Evolutionary conservation across 805 yeast genomes (phyloP).

Genomic region (Starmera quercuum): DNA sequence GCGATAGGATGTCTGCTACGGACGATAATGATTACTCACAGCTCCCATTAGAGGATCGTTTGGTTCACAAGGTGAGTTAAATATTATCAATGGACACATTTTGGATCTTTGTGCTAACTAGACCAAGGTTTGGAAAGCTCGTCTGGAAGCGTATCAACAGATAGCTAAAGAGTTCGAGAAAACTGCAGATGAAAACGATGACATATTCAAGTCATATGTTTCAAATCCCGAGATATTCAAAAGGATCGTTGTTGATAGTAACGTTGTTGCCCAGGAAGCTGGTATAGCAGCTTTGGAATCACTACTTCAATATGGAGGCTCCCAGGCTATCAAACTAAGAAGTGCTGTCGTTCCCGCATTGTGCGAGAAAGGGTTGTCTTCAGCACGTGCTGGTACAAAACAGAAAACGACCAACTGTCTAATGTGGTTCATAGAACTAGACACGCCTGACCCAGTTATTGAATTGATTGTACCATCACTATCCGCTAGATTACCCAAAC

Average conservation of each 20-base stretch:
- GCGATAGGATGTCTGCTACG: slow-evolving; percentile 5
- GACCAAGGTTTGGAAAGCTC: slow-evolving; percentile 64
- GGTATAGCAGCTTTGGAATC: slow-evolving; percentile 54
- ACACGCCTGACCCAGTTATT: slow-evolving; percentile 55
- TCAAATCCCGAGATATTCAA: slow-evolving; percentile 48
- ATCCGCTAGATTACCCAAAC: slow-evolving; percentile 63
- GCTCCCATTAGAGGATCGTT: slow-evolving; percentile 59
- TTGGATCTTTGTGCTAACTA: not conserved
- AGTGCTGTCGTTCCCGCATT: slow-evolving; percentile 38
- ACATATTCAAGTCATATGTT: slow-evolving; percentile 42
- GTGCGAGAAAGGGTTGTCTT: slow-evolving; percentile 76
- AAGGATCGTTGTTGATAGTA: slow-evolving; percentile 62
- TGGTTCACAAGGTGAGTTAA: slow-evolving; percentile 48
- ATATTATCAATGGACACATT: not conserved
- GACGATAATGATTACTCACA: slow-evolving; percentile 55
- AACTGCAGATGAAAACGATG: slow-evolving; percentile 49
- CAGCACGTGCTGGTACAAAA: slow-evolving; percentile 70
- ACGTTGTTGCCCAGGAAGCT: slow-evolving; percentile 87
- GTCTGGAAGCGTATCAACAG: slow-evolving; percentile 74
- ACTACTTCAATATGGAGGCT: slow-evolving; percentile 50
- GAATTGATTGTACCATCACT: slow-evolving; percentile 60
- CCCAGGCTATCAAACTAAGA: slow-evolving; percentile 34
- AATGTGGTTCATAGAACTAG: slow-evolving; percentile 55
- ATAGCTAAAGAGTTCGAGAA: slow-evolving; percentile 40
- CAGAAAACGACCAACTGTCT: slow-evolving; percentile 56